These are phyloP conservation scores for Hypoxylon fuscum DNA, from an alignment of 495 filamentous ascomycete species.

Conservation along the genomic window DNA sequence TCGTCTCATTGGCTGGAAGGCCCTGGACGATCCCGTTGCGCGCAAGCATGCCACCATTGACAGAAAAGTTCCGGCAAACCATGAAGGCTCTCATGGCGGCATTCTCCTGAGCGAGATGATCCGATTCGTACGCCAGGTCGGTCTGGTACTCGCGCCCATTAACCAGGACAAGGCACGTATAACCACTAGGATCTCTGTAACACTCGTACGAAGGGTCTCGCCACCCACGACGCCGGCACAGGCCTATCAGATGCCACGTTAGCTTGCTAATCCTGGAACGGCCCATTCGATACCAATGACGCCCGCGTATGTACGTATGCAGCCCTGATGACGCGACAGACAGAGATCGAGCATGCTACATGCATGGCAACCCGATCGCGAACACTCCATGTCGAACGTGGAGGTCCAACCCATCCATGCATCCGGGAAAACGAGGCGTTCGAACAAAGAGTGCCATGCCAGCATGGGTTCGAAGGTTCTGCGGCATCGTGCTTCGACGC, in stretches of 20 bases:
- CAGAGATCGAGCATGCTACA: slow-evolving; percentile 45
- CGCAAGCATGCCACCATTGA: slow-evolving; percentile 93
- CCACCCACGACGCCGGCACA: slow-evolving; percentile 96
- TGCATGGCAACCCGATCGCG: slow-evolving; percentile 59
- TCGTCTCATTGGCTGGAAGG: slow-evolving; percentile 70
- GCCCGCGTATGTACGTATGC: slow-evolving; percentile 39
- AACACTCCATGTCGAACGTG: slow-evolving; percentile 39
- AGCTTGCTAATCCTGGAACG: slow-evolving; percentile 51
- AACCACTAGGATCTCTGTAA: slow-evolving; percentile 75
- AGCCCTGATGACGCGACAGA: slow-evolving; percentile 49
- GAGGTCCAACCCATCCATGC: slow-evolving; percentile 30
- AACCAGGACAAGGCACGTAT: slow-evolving; percentile 90
- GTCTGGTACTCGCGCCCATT: slow-evolving; percentile 97
- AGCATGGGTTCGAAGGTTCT: slow-evolving; percentile 28
- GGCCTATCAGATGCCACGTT: slow-evolving; percentile 70
- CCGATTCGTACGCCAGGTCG: slow-evolving; percentile 81
- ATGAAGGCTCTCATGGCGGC: slow-evolving; percentile 97
- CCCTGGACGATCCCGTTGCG: slow-evolving; percentile 88
- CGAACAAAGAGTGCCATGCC: slow-evolving; percentile 22
- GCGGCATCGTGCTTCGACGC: slow-evolving; percentile 43
- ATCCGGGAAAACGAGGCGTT: slow-evolving; percentile 42
- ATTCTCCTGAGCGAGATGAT: slow-evolving; percentile 87
- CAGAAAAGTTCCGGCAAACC: slow-evolving; percentile 97
- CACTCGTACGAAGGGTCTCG: slow-evolving; percentile 90
- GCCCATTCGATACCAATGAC: slow-evolving; percentile 46